Percentiles rank a stretch among this genome's conserved stretches.
These are phyloP conservation scores for Nicotiana tabacum DNA, from an alignment of 257 asterid species.

Conservation along the genomic window DNA sequence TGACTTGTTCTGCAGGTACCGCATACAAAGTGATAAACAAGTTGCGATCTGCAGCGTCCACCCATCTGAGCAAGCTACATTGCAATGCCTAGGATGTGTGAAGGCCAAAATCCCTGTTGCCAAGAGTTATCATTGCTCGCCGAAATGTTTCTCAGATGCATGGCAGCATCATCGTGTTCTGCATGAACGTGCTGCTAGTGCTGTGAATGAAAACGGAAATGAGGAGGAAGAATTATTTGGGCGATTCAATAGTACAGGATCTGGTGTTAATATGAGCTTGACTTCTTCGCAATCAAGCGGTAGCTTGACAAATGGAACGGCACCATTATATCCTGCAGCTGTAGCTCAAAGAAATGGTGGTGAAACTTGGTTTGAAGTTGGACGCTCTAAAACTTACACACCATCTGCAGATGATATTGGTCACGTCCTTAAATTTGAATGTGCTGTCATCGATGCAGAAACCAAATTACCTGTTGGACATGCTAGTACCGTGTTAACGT, in stretches of 20 bases:
- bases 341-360: conserved; percentile 75
- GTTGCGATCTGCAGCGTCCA: conserved; percentile 87
- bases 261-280: conserved; percentile 36
- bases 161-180: conserved; percentile 93
- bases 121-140: conserved; percentile 92
- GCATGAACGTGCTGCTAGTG: conserved; percentile 89
- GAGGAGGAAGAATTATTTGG: conserved; percentile 88
- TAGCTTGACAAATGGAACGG: conserved; percentile 50
- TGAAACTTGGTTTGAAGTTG: conserved; percentile 96
- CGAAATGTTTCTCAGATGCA: conserved; percentile 86
- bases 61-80: conserved; percentile 91
- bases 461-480: conserved; percentile 59
- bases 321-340: conserved; percentile 63
- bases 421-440: conserved; percentile 85
- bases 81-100: conserved; percentile 88
- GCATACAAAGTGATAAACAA: conserved; percentile 85
- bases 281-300: conserved; percentile 50
- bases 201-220: conserved; percentile 63
- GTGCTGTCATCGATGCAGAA: conserved; percentile 66
- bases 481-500: conserved; percentile 52
- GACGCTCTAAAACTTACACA: conserved; percentile 68
- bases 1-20: conserved; percentile 54
- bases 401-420: conserved; percentile 93
- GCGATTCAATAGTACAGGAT: conserved; percentile 64
- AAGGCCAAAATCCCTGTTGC: conserved; percentile 78